Evolutionary conservation across 805 yeast species (phyloP).

Genomic region (Teunomyces stri): DNA sequence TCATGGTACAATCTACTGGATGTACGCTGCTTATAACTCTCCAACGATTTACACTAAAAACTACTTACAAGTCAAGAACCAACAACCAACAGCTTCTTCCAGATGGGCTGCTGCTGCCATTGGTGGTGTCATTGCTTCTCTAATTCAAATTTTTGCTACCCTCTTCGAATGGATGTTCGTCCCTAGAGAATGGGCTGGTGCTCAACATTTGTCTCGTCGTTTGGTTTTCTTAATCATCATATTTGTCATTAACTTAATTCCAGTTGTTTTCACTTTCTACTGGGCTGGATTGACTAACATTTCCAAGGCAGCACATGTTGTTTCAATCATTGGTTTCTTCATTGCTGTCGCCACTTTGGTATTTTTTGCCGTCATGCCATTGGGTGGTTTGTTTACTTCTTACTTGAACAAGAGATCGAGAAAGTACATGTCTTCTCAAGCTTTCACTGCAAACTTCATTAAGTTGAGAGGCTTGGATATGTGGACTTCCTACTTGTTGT

Average conservation of each 20-base stretch:
- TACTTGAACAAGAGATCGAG: conserved; percentile 85
- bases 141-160: conserved; percentile 84
- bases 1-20: conserved; percentile 89
- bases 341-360: conserved; percentile 79
- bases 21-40: conserved; percentile 89
- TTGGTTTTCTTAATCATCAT: conserved; percentile 68
- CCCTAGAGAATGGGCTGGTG: conserved; percentile 99
- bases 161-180: conserved; percentile 92
- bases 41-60: conserved; percentile 87
- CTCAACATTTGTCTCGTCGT: conserved; percentile 92
- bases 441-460: conserved; percentile 90
- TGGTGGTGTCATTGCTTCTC: conserved; percentile 85
- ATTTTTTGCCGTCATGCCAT: conserved; percentile 92
- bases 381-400: conserved; percentile 93
- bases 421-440: conserved; percentile 87
- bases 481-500: conserved; percentile 93
- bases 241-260: conserved; percentile 73
- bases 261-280: conserved; percentile 80
- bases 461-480: conserved; percentile 82
- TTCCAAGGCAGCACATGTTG: conserved; percentile 71
- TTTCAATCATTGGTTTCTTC: conserved; percentile 85
- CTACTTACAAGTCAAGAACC: conserved; percentile 78
- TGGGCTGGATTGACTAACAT: conserved; percentile 66
- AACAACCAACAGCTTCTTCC: conserved; percentile 85
- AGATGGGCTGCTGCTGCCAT: conserved; percentile 91